Evolutionary conservation across 2,329 filamentous ascomycete species (phyloP).

Genomic region (Aureobasidium sp.): DNA sequence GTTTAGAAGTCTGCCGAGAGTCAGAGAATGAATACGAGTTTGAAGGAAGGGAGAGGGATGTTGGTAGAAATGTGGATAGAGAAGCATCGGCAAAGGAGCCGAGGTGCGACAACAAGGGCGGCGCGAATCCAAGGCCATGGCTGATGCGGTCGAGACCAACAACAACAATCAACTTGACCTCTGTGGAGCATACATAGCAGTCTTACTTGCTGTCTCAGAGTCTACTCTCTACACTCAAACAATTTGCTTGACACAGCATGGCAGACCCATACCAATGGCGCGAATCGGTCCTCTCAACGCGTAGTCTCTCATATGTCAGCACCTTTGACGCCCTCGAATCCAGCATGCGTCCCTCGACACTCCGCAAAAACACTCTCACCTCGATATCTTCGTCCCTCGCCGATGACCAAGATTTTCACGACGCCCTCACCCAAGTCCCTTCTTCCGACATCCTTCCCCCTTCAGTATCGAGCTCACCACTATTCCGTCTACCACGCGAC

Average conservation of each 20-base stretch:
- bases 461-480: constrained; percentile 21
- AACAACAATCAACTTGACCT: background rate
- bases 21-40: background rate
- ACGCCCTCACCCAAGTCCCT: constrained; percentile 12
- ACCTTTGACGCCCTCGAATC: constrained; percentile 15
- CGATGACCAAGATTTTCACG: constrained; percentile 16
- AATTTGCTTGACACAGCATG: background rate
- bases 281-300: constrained; percentile 25
- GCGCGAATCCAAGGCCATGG: background rate
- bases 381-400: constrained; percentile 3
- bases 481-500: constrained; percentile 29
- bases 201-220: too few relatives aligned
- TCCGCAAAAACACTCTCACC: constrained; percentile 19
- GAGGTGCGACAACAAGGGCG: background rate
- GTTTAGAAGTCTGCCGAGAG: background rate
- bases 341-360: constrained; percentile 3
- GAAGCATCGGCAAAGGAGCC: background rate
- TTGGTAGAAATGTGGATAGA: background rate
- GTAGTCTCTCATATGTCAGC: constrained; percentile 26
- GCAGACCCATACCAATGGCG: constrained; percentile 17
- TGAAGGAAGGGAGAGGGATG: background rate
- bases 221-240: background rate
- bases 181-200: too few relatives aligned
- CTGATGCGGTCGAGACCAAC: background rate
- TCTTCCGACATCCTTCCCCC: background rate